Percentiles rank a stretch among this genome's conserved stretches.
These are phyloP conservation scores for Ilex aquifolium DNA, from an alignment of 257 asterid species.

Conservation along the genomic window DNA sequence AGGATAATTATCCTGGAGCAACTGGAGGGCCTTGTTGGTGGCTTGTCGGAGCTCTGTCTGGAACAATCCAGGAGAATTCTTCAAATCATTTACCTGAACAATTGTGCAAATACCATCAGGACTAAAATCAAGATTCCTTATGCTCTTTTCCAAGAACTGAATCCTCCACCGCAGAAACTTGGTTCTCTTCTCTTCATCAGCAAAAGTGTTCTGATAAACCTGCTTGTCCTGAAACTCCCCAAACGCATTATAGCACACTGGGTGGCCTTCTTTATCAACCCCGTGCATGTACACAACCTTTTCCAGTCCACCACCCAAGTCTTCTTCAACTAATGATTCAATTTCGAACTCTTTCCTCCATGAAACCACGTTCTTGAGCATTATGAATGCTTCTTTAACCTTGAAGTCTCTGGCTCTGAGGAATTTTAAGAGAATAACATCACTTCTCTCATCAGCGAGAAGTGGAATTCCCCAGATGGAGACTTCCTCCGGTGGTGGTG, in stretches of 20 bases:
- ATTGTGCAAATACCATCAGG: constrained; percentile 59
- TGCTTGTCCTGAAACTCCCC: constrained; percentile 80
- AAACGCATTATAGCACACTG: constrained; percentile 55
- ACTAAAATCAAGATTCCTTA: constrained; percentile 60
- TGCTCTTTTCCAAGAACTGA: constrained; percentile 60
- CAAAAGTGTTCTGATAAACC: constrained; percentile 45
- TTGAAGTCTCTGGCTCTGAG: constrained; percentile 67
- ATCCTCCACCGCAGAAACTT: constrained; percentile 55
- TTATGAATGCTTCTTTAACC: constrained; percentile 57
- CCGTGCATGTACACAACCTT: constrained; percentile 58
- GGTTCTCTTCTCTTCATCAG: constrained; percentile 59
- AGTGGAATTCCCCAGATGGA: constrained; percentile 69
- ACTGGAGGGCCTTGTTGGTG: constrained; percentile 65
- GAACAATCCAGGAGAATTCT: constrained; percentile 59
- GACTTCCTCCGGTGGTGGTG: constrained; percentile 48
- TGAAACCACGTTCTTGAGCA: constrained; percentile 59
- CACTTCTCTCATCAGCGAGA: constrained; percentile 48
- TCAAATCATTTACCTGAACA: constrained; percentile 64
- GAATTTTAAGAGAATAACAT: constrained; percentile 63
- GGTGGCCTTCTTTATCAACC: constrained; percentile 59
- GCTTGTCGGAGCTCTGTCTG: constrained; percentile 68
- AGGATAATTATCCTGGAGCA: constrained; percentile 77
- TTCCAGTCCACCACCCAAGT: constrained; percentile 35
- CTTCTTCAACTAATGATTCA: constrained; percentile 41
- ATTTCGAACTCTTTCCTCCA: constrained; percentile 65